Base-by-base conservation (phyloP, 2,329 filamentous ascomycete genomes). In the Beauveria asiatica region DNA sequence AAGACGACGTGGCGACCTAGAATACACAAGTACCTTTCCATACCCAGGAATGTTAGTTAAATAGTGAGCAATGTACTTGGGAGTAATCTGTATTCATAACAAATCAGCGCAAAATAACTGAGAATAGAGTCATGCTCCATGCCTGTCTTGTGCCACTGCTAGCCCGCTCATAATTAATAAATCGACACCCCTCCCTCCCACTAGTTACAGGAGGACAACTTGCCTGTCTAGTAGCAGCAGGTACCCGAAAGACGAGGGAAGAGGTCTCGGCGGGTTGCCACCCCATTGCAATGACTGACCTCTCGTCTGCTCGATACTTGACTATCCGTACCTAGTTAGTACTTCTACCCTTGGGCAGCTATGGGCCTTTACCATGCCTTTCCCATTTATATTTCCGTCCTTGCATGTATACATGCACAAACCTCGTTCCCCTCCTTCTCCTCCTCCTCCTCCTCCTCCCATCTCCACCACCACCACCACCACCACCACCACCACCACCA, bases 391-490 rank as follows among this genome's bases (percentile, higher is more conserved):
- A 59, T 39, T 59, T 52, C 46, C 55, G 39, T 59, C 37, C 57
- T 59, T 59, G 57, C 57, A 59, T 53, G 49, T 53, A 37, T 37
- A 53, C 59, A 51, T 61, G 44, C 58, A 55, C 57, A 42, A 52
- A 19, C 44, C 57, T 48, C 49, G 48, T 57, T 58, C 42, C 58
- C 59, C 59, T 39, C 51, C 45, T 11, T 27, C 50, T 60, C 53
- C 25, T 39, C 33, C 62, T 58, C 42, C 49, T 42, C 61, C 61
- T 42, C 61, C 61, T 60, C 60, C 57, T 51, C 49, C 27, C 65
- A 65, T 62, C 66, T 64, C 62, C 50, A 63, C 62, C 62, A 60
- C 65, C 62, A 61, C 59, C 57, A 60, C 59, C 65, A 61, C 55
- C 53, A 57, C 64, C 62, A 62, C 66, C 61, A 64, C 63, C 23